Percentiles rank a stretch among this genome's conserved stretches.
Conservation (phyloP, 2,329 filamentous ascomycete species). For the Hymenoscyphus albidus region DNA sequence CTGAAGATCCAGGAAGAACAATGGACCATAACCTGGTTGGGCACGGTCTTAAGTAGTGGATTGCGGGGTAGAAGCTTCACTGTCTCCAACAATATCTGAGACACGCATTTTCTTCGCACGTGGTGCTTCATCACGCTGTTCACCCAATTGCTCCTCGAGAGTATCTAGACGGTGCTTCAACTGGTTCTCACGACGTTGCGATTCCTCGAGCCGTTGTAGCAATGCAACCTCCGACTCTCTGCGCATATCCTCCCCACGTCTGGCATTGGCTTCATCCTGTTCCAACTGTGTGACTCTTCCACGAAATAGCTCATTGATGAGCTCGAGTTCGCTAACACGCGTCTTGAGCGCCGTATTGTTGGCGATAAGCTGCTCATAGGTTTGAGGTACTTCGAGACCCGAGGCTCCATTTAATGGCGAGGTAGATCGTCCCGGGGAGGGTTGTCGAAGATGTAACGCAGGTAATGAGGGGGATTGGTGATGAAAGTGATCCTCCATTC, state of each 20-base stretch:
- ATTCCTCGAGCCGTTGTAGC: slow-evolving; percentile 57
- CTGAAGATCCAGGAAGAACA: slow-evolving; percentile 6
- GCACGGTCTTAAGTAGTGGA: slow-evolving; percentile 25
- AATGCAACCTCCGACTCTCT: slow-evolving; percentile 53
- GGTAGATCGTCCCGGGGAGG: slow-evolving; percentile 56
- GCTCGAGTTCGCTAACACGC: slow-evolving; percentile 87
- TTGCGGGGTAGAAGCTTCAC: slow-evolving; percentile 33
- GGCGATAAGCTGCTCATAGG: slow-evolving; percentile 74
- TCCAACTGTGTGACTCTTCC: slow-evolving; percentile 73
- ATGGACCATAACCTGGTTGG: background rate
- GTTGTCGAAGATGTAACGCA: slow-evolving; percentile 49
- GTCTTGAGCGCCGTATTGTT: slow-evolving; percentile 89
- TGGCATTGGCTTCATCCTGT: slow-evolving; percentile 66
- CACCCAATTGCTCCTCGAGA: slow-evolving; percentile 54
- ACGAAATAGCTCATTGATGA: slow-evolving; percentile 83
- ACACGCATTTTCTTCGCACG: slow-evolving; percentile 53
- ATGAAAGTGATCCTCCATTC: slow-evolving; percentile 62
- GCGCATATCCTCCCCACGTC: slow-evolving; percentile 56
- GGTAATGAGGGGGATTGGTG: slow-evolving; percentile 52
- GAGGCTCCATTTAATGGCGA: slow-evolving; percentile 51
- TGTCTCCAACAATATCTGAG: slow-evolving; percentile 43
- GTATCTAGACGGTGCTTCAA: slow-evolving; percentile 81
- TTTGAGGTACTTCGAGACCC: slow-evolving; percentile 66
- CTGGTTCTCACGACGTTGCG: slow-evolving; percentile 73
- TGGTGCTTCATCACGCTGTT: slow-evolving; percentile 42